phyloP scores from a whole-genome alignment of 2,329 filamentous ascomycete genomes.

The Davidsoniella australis region DNA sequence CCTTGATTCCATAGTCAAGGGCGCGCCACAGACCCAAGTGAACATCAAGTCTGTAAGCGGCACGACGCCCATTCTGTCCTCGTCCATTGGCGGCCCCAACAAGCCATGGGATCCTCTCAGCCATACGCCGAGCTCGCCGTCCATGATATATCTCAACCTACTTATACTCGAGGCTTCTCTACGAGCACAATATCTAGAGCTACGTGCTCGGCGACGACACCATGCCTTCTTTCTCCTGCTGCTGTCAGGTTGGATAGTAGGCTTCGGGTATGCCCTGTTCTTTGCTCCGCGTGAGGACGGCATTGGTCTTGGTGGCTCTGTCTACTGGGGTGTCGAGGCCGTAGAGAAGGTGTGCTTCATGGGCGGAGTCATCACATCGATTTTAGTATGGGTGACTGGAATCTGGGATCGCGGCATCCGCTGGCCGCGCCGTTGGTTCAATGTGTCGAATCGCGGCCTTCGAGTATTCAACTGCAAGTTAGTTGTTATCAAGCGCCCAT shows the following conservation, averaged over 20 bases:
- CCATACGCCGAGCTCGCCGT: conserved; percentile 72
- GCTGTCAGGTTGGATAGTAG: conserved; percentile 61
- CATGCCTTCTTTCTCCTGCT: conserved; percentile 84
- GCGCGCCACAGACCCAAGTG: conserved; percentile 52
- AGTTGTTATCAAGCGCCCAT: conserved; percentile 67
- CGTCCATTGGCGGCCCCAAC: conserved; percentile 25
- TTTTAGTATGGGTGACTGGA: conserved; percentile 83
- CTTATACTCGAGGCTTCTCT: conserved; percentile 90
- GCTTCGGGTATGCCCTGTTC: conserved; percentile 82
- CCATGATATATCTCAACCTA: conserved; percentile 95
- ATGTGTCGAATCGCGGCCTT: conserved; percentile 74
- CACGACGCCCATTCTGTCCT: conserved; percentile 22
- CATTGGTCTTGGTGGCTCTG: conserved; percentile 72
- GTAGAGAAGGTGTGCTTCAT: conserved; percentile 82
- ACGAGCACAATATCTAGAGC: conserved; percentile 78
- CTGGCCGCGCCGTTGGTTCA: conserved; percentile 86
- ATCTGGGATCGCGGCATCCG: conserved; percentile 92
- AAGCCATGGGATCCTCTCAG: conserved; percentile 54
- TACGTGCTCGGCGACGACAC: conserved; percentile 73
- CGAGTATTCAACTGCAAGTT: conserved; percentile 93
- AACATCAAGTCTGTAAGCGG: conserved; percentile 19
- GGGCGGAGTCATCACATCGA: conserved; percentile 70
- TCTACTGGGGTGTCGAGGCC: conserved; percentile 92
- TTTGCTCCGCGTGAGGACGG: conserved; percentile 93
- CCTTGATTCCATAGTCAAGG: conserved; percentile 83